Percentiles rank a stretch among this genome's conserved stretches.
Evolutionary conservation across 1,139 yeast genomes (phyloP).

Genomic region (Citeromyces hawaiiensis): DNA sequence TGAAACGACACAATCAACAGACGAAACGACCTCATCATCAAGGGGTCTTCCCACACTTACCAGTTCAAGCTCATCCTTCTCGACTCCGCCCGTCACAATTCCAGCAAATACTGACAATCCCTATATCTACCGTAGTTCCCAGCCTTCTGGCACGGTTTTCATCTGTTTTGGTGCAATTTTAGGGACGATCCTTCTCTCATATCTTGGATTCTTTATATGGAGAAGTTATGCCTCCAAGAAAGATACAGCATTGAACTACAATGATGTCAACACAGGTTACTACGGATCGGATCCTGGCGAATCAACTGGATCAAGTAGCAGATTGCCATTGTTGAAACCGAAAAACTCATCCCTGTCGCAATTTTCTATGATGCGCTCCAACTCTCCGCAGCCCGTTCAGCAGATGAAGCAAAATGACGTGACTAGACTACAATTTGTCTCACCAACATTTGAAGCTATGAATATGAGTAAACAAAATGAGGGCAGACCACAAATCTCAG

Average conservation of each 20-base stretch:
- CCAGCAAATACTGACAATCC: conserved; percentile 3
- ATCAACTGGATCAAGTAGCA: not conserved
- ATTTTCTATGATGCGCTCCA: not conserved
- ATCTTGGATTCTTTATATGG: conserved; percentile 1
- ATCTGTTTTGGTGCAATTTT: conserved; percentile 3
- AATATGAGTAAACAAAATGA: not conserved
- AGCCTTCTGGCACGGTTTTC: conserved; percentile 5
- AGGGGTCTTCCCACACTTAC: conserved; percentile 2
- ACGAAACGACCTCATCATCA: not conserved
- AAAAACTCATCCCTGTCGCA: not conserved
- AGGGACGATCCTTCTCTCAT: conserved; percentile 1
- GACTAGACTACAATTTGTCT: not conserved
- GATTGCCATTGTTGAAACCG: not conserved
- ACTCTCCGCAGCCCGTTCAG: not conserved
- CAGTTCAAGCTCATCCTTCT: conserved; percentile 2
- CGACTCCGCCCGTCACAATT: conserved; percentile 2
- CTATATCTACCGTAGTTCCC: not conserved
- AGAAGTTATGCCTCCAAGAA: not conserved
- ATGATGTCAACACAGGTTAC: not conserved
- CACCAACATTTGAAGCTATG: conserved; percentile 1
- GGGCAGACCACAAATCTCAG: not conserved
- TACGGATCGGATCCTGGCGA: not conserved
- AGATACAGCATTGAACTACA: not conserved
- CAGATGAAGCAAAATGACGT: not conserved
- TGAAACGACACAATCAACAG: not conserved